Evolutionary conservation across 1,284 basidiomycete species (phyloP).

Genomic region (Fomitopsis pinicola): DNA sequence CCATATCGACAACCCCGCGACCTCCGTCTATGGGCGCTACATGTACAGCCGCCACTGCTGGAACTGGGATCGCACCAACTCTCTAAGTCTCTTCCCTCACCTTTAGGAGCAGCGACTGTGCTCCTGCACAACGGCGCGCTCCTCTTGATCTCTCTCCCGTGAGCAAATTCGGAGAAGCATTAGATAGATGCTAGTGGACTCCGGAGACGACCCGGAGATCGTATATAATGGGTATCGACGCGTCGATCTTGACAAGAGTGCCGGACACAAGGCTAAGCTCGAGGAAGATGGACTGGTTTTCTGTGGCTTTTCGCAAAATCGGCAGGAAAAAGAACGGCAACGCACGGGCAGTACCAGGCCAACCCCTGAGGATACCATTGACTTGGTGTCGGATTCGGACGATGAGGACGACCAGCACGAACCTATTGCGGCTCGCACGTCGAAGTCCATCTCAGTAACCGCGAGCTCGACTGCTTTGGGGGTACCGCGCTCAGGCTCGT

Average conservation of each 20-base stretch:
- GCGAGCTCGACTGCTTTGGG: neutral
- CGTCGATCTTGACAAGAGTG: neutral
- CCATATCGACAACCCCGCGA: neutral
- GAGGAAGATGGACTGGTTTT: slow-evolving; percentile 8
- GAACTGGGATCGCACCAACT: neutral
- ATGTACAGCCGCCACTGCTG: no score
- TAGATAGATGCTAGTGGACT: neutral
- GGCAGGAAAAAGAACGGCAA: no score
- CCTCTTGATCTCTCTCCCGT: no score
- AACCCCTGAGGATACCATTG: neutral
- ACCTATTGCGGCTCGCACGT: neutral
- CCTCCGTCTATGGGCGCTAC: neutral
- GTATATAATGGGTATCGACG: neutral
- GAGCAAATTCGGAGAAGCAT: no score
- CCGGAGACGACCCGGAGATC: neutral
- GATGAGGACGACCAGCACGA: neutral
- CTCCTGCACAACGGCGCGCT: no score
- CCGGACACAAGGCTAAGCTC: neutral
- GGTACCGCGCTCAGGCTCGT: neutral
- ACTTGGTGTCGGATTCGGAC: neutral
- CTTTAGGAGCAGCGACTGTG: no score
- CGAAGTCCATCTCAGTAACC: neutral
- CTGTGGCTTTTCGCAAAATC: neutral
- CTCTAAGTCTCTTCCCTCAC: neutral
- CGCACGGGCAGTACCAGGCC: no score